Evolutionary conservation across 2,329 filamentous ascomycete species (phyloP).

Genomic region (Colletotrichum incanum): DNA sequence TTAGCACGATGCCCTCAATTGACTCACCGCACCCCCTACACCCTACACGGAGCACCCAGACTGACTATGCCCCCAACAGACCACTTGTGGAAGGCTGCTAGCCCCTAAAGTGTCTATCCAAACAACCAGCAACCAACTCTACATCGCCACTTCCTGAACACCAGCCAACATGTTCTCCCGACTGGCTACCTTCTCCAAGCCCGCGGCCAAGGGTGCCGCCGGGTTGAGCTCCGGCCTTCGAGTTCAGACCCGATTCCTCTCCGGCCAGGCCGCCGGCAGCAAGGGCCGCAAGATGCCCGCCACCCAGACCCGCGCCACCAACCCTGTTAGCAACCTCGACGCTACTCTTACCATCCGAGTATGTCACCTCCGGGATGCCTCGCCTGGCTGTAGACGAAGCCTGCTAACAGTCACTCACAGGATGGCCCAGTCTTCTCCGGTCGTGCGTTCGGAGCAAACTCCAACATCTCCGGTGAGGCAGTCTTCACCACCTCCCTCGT

Average conservation of each 20-base stretch:
- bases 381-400: not conserved
- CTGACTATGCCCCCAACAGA: slow-evolving; percentile 57
- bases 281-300: slow-evolving; percentile 78
- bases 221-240: slow-evolving; percentile 51
- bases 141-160: slow-evolving; percentile 5
- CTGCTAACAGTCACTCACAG: slow-evolving; percentile 58
- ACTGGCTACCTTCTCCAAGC: slow-evolving; percentile 69
- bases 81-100: slow-evolving; percentile 69
- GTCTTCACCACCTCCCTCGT: slow-evolving; percentile 99
- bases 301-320: slow-evolving; percentile 70
- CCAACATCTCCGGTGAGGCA: slow-evolving; percentile 97
- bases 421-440: slow-evolving; percentile 97
- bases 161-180: slow-evolving; percentile 72
- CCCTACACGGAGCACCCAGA: slow-evolving; percentile 42
- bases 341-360: slow-evolving; percentile 97
- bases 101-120: slow-evolving; percentile 58
- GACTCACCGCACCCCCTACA: slow-evolving; percentile 67
- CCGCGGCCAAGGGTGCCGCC: slow-evolving; percentile 63
- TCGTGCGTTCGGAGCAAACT: slow-evolving; percentile 95
- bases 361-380: slow-evolving; percentile 52
- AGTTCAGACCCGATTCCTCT: slow-evolving; percentile 56
- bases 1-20: slow-evolving; percentile 59
- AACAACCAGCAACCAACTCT: slow-evolving; percentile 23
- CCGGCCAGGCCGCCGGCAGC: slow-evolving; percentile 69
- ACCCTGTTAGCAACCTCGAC: slow-evolving; percentile 79